Conservation (phyloP, 75 land plant species). For the Ceratopteris richardii region DNA sequence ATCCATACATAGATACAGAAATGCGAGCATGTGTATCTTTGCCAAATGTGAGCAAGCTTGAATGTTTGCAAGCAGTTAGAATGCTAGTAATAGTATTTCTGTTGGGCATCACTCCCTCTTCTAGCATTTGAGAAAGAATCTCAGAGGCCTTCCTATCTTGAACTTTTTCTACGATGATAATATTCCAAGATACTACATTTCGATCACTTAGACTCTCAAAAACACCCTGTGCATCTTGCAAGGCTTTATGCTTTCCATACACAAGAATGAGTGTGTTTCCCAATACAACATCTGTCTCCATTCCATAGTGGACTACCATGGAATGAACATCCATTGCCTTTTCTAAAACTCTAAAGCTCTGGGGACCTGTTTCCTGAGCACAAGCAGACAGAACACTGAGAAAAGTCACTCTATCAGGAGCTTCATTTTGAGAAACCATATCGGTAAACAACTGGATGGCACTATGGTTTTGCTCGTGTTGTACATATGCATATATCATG, state of each 20-base stretch:
- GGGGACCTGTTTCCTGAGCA: slow-evolving; percentile 16
- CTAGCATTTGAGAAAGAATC: slow-evolving; percentile 13
- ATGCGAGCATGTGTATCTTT: too few species aligned
- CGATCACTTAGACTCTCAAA: slow-evolving; percentile 4
- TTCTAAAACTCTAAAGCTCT: not conserved
- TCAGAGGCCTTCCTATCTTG: slow-evolving; percentile 7
- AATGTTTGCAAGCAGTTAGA: slow-evolving; percentile 20
- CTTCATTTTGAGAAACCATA: slow-evolving; percentile 21
- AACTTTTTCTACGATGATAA: slow-evolving; percentile 19
- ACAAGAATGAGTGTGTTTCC: slow-evolving; percentile 18
- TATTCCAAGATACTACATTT: slow-evolving; percentile 20
- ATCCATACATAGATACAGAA: too few species aligned
- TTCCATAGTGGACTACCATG: too few species aligned
- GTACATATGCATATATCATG: slow-evolving; percentile 34
- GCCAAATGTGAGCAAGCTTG: too few species aligned
- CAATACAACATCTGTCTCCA: slow-evolving; percentile 12
- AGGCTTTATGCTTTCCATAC: slow-evolving; percentile 13
- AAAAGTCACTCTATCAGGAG: slow-evolving; percentile 28
- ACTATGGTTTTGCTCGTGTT: slow-evolving; percentile 14
- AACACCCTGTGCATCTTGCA: slow-evolving; percentile 10
- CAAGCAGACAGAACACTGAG: slow-evolving; percentile 15
- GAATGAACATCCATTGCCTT: too few species aligned
- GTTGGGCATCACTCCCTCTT: slow-evolving; percentile 14
- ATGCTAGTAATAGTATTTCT: slow-evolving; percentile 28
- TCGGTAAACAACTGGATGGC: slow-evolving; percentile 14